Evolutionary conservation across 225 moss, liverwort and hornwort genomes (phyloP).

Genomic region (Physcomitrium patens): DNA sequence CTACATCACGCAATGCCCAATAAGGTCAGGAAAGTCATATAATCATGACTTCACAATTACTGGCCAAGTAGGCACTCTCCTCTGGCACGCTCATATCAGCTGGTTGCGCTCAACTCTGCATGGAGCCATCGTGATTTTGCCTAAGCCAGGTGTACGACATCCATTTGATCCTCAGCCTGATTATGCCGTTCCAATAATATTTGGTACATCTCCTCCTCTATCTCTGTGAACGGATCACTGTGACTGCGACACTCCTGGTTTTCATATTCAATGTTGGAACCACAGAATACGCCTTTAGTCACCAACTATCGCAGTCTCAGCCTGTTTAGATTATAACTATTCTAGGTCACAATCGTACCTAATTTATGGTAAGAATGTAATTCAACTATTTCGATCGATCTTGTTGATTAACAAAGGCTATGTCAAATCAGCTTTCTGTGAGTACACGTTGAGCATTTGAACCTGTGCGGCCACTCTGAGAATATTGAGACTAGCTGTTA

Average conservation of each 20-base stretch:
- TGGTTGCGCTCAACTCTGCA: conserved; percentile 68
- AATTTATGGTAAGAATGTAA: too few species aligned
- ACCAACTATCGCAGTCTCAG: neutral
- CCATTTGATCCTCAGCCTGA: conserved; percentile 52
- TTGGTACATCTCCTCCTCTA: conserved; percentile 36
- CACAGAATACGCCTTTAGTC: neutral
- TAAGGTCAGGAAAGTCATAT: conserved; percentile 28
- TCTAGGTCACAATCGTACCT: neutral
- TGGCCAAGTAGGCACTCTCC: conserved; percentile 58
- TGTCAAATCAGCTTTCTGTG: too few species aligned
- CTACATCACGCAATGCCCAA: conserved; percentile 67
- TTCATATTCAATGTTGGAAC: conserved; percentile 12
- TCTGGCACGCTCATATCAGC: conserved; percentile 71
- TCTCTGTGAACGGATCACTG: neutral
- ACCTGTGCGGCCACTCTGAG: too few species aligned
- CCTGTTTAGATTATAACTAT: neutral
- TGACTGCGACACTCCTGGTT: neutral
- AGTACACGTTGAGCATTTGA: too few species aligned
- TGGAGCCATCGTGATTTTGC: conserved; percentile 58
- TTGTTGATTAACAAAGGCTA: neutral
- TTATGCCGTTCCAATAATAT: conserved; percentile 43
- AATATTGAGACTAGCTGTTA: neutral
- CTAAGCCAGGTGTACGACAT: conserved; percentile 35
- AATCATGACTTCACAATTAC: conserved; percentile 54
- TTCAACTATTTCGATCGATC: too few species aligned